Conservation (phyloP, 129 eudicot genomes). For the Escallonia herrerae region DNA sequence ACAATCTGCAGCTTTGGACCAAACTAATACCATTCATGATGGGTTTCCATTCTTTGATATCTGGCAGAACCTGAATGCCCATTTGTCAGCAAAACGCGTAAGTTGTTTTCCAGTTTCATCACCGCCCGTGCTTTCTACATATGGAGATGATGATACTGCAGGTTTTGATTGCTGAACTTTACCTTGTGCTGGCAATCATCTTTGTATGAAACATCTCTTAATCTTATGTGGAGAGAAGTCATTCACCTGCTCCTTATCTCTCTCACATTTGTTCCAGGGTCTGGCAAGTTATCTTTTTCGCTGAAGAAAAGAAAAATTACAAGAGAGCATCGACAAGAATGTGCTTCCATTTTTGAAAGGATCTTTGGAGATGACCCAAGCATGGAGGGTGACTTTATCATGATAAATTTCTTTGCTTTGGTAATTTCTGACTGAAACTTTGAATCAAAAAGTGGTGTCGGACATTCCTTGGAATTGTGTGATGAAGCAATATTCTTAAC, state of each 20-base stretch:
- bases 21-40: not conserved
- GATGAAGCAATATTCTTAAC: too few relatives aligned
- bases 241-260: constrained; percentile 16
- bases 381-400: constrained; percentile 58
- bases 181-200: not conserved
- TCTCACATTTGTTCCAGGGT: constrained; percentile 37
- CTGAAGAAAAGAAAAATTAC: constrained; percentile 49
- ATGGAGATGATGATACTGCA: constrained; percentile 31
- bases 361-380: constrained; percentile 54
- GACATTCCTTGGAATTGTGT: too few relatives aligned
- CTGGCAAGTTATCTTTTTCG: constrained; percentile 30
- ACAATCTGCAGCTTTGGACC: too few relatives aligned
- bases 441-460: not conserved
- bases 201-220: constrained; percentile 1
- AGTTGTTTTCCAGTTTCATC: constrained; percentile 62
- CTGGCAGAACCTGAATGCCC: constrained; percentile 52
- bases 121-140: constrained; percentile 71
- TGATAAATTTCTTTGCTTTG: constrained; percentile 91
- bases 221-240: constrained; percentile 1
- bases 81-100: constrained; percentile 45
- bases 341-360: constrained; percentile 56
- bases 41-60: constrained; percentile 1
- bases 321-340: constrained; percentile 71
- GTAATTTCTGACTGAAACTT: constrained; percentile 32
- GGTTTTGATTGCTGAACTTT: constrained; percentile 27